A percentile compares a stretch with the other conserved stretches of the same genome.
These are phyloP conservation scores for Glaciozyma antarctica DNA, from an alignment of 768 basidiomycete genomes.

Conservation along the genomic window DNA sequence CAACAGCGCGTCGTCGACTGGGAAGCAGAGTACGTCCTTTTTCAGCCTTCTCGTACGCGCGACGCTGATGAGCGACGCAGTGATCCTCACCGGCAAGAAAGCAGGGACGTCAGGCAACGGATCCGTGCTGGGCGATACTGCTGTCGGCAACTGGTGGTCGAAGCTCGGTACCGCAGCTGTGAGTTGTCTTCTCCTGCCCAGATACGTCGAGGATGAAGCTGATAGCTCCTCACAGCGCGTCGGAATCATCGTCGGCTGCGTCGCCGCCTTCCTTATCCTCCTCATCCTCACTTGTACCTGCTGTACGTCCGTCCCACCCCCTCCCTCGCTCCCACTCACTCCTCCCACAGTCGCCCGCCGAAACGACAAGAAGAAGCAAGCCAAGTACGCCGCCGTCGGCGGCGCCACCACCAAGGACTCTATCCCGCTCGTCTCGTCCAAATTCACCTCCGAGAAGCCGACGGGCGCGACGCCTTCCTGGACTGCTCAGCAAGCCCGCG, in stretches of 20 bases:
- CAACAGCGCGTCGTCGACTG: slow-evolving; percentile 24
- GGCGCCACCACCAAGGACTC: no score
- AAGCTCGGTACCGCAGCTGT: slow-evolving; percentile 13
- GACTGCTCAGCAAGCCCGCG: no score
- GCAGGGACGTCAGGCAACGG: slow-evolving; percentile 1
- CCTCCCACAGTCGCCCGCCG: no score
- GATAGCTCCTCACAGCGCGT: slow-evolving; percentile 2
- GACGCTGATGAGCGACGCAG: not conserved
- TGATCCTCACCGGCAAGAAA: slow-evolving; percentile 24
- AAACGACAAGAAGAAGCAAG: no score
- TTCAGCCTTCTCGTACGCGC: no score
- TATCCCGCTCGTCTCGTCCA: no score
- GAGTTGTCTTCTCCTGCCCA: not conserved
- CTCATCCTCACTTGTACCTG: slow-evolving; percentile 21
- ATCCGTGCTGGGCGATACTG: slow-evolving; percentile 6
- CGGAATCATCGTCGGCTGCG: slow-evolving; percentile 23
- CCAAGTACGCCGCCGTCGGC: no score
- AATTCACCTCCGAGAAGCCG: no score
- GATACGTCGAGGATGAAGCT: not conserved
- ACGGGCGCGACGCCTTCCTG: no score
- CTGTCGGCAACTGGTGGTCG: slow-evolving; percentile 27
- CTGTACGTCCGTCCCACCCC: not conserved
- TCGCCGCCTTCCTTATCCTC: slow-evolving; percentile 21
- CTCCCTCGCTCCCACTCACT: no score
- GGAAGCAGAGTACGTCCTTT: slow-evolving; percentile 20